Base-by-base conservation (phyloP, 768 basidiomycete species). In the Leccinum broughii region DNA sequence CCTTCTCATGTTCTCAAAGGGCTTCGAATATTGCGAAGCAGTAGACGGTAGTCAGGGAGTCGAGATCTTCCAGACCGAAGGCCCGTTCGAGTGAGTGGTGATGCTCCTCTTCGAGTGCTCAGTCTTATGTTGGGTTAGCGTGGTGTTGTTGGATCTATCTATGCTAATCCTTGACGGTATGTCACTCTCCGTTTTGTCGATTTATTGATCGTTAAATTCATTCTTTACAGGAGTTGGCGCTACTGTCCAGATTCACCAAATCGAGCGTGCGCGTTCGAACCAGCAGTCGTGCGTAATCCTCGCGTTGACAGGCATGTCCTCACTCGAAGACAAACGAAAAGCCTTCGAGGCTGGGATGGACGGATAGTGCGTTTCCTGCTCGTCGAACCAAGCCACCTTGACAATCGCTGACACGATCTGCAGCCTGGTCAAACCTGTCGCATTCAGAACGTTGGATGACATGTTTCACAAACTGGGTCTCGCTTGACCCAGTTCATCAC, bases 311-410 rank as follows among this genome's bases (percentile, higher is more conserved):
- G 95, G 95, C 22, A 89, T 93, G 86, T 95, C 95, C 17, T 93
- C 95, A 8, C 75, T 91, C 5, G 95, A 97, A 70, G 93, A 98
- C 72, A 96, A 95, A 72, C 83, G 92, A 24, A 82, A 85, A 65
- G 95, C 95, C 1, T 96, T 96, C 63, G 88, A 92, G 50, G 92
- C 91, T 55, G 95, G 95, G 1, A 93, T 98, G 54, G 92, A 97
- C 64, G 95, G 95, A 77, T 96, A 96, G 93, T 95, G 69, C 64
- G 92, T 71, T 54, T 86, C n/a, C 8, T 50, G 6, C 10, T 3
- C 10, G 8, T 30, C 6, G n/a, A 56, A 6, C 6, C 4, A 4
- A 26, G 5, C 9, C 15, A 4, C 24, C 39, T 44, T 10, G 58
- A 49, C 17, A 10, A 28, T 55, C 41, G 17, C 24, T 60, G 22